phyloP scores from a whole-genome alignment of 73 alveolate genomes.

The Paramecium sonneborni region DNA sequence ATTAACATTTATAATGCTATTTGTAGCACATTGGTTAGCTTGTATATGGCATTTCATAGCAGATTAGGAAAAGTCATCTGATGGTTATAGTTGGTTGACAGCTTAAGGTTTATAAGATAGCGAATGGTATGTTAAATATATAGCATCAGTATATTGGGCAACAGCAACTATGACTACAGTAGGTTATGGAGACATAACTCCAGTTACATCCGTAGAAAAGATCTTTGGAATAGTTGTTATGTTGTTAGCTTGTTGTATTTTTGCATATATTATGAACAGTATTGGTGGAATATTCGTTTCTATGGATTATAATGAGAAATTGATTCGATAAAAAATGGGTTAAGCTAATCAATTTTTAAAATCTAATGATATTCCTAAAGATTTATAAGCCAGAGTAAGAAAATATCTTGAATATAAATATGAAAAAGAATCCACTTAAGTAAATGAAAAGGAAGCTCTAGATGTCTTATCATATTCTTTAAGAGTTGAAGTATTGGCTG shows the following conservation, averaged over 20 bases:
- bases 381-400: slow-evolving; percentile 73
- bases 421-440: slow-evolving; percentile 64
- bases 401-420: slow-evolving; percentile 78
- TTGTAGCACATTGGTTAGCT: slow-evolving; percentile 76
- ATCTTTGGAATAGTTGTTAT: slow-evolving; percentile 76
- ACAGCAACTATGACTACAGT: slow-evolving; percentile 88
- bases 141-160: slow-evolving; percentile 81
- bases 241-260: slow-evolving; percentile 85
- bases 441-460: slow-evolving; percentile 69
- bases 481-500: slow-evolving; percentile 65
- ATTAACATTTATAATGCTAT: slow-evolving; percentile 45
- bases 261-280: slow-evolving; percentile 85
- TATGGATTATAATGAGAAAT: slow-evolving; percentile 71
- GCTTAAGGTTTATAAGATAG: slow-evolving; percentile 14
- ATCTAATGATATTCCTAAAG: slow-evolving; percentile 70
- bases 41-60: slow-evolving; percentile 73
- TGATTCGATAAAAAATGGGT: slow-evolving; percentile 71
- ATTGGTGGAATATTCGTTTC: slow-evolving; percentile 83
- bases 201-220: slow-evolving; percentile 77
- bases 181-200: slow-evolving; percentile 92
- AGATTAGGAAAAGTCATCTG: slow-evolving; percentile 27
- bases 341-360: slow-evolving; percentile 77
- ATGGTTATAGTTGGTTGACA: slow-evolving; percentile 65
- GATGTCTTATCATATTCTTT: slow-evolving; percentile 34
- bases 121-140: slow-evolving; percentile 58